phyloP scores from a whole-genome alignment of 2,329 filamentous ascomycete species.

The Diaporthe longicolla region DNA sequence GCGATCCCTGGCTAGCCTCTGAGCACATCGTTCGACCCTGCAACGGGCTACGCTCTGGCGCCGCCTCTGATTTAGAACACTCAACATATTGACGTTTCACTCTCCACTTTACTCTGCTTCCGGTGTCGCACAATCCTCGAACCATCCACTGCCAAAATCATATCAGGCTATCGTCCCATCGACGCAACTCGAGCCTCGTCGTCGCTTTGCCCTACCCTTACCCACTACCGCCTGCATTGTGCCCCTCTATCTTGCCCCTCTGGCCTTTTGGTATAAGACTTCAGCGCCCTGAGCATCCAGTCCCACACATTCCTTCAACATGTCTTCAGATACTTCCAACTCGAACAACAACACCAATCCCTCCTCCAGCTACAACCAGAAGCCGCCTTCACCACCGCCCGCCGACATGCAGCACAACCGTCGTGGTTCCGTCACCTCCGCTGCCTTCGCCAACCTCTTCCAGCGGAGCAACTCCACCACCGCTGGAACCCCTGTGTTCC shows the following conservation, averaged over 20 bases:
- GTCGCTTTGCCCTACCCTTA: conserved; percentile 9
- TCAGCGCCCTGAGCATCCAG: conserved; percentile 16
- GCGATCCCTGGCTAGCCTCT: conserved; percentile 29
- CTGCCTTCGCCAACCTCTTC: conserved; percentile 72
- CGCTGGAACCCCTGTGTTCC: conserved; percentile 60
- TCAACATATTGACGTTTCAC: conserved; percentile 44
- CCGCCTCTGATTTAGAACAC: conserved; percentile 34
- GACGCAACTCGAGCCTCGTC: conserved; percentile 7
- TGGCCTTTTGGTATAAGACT: conserved; percentile 33
- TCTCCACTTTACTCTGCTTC: conserved; percentile 42
- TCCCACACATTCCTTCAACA: conserved; percentile 41
- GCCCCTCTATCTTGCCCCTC: neutral
- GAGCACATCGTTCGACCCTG: conserved; percentile 36
- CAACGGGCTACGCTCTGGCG: conserved; percentile 31
- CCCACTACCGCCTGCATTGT: conserved; percentile 29
- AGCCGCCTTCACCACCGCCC: conserved; percentile 48
- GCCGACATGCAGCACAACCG: conserved; percentile 57
- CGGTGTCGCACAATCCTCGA: conserved; percentile 44
- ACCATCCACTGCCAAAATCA: conserved; percentile 42
- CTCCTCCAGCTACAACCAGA: conserved; percentile 48
- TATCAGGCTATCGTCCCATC: conserved; percentile 41
- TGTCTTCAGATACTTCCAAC: conserved; percentile 51
- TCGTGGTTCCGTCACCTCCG: conserved; percentile 70
- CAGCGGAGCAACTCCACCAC: conserved; percentile 66
- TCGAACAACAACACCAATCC: conserved; percentile 47